Evolutionary conservation across 495 filamentous ascomycete species (phyloP).

Genomic region (Pseudomonodictys pantanalensis): DNA sequence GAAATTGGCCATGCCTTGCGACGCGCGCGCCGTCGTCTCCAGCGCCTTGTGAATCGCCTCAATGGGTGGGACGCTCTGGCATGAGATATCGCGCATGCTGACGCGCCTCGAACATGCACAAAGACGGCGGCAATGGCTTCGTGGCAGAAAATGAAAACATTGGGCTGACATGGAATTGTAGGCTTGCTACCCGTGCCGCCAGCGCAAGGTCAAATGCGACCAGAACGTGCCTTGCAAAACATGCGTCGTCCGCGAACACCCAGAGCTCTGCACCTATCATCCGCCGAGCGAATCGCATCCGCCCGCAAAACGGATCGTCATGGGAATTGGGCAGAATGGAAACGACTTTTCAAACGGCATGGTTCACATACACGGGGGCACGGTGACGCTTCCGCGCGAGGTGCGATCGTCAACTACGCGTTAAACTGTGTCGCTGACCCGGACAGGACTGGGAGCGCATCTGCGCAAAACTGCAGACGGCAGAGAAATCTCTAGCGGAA

Average conservation of each 20-base stretch:
- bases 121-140: neutral
- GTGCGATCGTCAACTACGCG: neutral
- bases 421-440: neutral
- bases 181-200: slow-evolving; percentile 45
- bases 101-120: no score
- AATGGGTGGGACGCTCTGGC: no score
- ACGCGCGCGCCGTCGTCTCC: no score
- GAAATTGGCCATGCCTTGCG: no score
- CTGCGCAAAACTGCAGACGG: slow-evolving; percentile 41
- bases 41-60: no score
- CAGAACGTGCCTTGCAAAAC: slow-evolving; percentile 36
- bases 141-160: neutral
- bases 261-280: slow-evolving; percentile 45
- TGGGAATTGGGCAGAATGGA: slow-evolving; percentile 20
- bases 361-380: slow-evolving; percentile 32
- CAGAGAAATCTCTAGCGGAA: slow-evolving; percentile 39
- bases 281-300: slow-evolving; percentile 39
- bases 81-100: no score
- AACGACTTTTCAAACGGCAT: slow-evolving; percentile 35
- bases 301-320: slow-evolving; percentile 33
- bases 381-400: slow-evolving; percentile 37
- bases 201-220: slow-evolving; percentile 43
- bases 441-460: slow-evolving; percentile 40
- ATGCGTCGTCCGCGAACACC: slow-evolving; percentile 42
- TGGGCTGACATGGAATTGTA: neutral